phyloP scores from a whole-genome alignment of 192 early-diverging fungal species.

The Backusella circina region DNA sequence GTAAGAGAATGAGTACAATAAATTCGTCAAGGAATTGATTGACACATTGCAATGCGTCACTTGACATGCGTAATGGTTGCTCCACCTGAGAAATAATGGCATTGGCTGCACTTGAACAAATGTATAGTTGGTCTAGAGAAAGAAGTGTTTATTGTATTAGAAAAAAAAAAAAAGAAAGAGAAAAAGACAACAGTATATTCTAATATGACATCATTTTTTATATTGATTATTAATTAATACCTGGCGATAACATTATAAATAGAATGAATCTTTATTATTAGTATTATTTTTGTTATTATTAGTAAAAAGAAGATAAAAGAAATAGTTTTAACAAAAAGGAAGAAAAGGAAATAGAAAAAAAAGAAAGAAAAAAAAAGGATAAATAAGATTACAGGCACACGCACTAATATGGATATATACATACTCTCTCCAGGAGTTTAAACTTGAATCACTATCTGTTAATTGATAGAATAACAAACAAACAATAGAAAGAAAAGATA shows the following conservation, averaged over 20 bases:
- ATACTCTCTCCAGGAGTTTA: neutral
- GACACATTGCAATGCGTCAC: constrained; percentile 48
- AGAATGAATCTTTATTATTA: neutral
- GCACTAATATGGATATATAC: neutral
- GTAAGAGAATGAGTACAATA: constrained; percentile 39
- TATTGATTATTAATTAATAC: neutral
- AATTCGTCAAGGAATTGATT: constrained; percentile 59
- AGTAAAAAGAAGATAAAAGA: neutral
- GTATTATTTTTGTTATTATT: neutral
- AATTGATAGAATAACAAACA: neutral
- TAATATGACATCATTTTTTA: no score
- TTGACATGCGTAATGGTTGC: constrained; percentile 47
- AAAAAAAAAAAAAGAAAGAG: neutral
- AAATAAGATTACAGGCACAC: neutral
- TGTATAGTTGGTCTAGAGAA: constrained; percentile 44
- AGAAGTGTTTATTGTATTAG: neutral
- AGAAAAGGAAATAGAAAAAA: neutral
- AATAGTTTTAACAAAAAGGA: neutral
- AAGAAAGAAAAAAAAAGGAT: neutral
- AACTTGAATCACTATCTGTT: neutral
- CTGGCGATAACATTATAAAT: neutral
- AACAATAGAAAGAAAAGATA: neutral
- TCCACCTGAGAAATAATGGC: constrained; percentile 54
- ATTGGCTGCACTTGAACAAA: constrained; percentile 57
- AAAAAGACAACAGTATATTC: no score